These are phyloP conservation scores for Saccharomycopsis javanensis DNA, from an alignment of 805 yeast genomes.

Conservation along the genomic window DNA sequence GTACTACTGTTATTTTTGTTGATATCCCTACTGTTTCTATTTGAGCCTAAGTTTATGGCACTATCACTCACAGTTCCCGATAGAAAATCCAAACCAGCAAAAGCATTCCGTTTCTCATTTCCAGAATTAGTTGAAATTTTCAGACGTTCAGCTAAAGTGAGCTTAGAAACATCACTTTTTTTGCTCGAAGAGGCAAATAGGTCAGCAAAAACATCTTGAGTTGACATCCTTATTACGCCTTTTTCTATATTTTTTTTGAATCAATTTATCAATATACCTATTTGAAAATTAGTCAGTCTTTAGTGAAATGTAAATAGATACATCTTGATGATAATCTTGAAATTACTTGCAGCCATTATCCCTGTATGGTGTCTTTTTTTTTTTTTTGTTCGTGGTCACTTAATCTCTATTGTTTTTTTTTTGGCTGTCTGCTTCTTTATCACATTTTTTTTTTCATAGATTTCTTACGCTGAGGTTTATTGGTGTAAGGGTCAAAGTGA, in stretches of 20 bases:
- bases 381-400: too few species aligned
- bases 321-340: too few species aligned
- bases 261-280: background rate
- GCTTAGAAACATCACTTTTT: slow-evolving; percentile 12
- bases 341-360: too few species aligned
- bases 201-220: slow-evolving; percentile 19
- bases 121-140: background rate
- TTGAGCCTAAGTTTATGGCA: background rate
- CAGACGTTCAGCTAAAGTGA: slow-evolving; percentile 15
- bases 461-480: too few species aligned
- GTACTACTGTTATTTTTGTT: background rate
- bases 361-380: too few species aligned
- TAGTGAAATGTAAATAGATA: too few species aligned
- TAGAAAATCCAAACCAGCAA: slow-evolving; percentile 15
- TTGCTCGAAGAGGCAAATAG: slow-evolving; percentile 13
- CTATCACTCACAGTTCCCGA: background rate
- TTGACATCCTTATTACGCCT: slow-evolving; percentile 1
- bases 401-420: too few species aligned
- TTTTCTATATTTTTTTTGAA: background rate
- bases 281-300: too few species aligned
- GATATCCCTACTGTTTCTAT: background rate
- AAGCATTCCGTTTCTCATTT: background rate
- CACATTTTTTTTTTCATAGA: too few species aligned
- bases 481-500: too few species aligned
- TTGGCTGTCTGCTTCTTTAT: too few species aligned